Base-by-base conservation (phyloP, 2,329 filamentous ascomycete genomes). In the Periglandula ipomoeae region DNA sequence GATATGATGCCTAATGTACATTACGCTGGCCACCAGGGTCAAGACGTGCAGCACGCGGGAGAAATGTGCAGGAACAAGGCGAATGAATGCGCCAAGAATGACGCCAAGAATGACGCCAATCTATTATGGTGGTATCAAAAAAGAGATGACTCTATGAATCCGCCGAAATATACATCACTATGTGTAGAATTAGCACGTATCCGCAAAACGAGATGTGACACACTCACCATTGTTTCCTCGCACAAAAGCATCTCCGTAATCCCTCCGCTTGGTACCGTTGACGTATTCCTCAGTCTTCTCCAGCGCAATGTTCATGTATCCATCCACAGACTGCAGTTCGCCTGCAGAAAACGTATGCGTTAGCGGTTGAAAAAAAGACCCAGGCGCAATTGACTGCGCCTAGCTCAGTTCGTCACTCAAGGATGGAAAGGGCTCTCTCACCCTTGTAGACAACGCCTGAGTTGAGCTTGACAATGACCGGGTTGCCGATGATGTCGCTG, bases 301-400 rank as follows among this genome's bases (percentile, higher is more conserved):
- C 26, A 98, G 79, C 11, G 93, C 91, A 65, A 98, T 96, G 71
- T 98, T 98, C 93, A 98, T 98, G 71, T 97, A 98, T 46, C 93
- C 93, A 67, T 98, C 93, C 44, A 98, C 91, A 1, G 90, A 95
- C 66, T 97, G 90, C 34, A 97, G 78, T 65, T 96, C 89, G 58
- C 93, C 91, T 96, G 54, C 24, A 42, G 2, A 27, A 20, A 23
- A 22, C 5, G 30, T 11, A n/a, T n/a, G 30, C 9, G 37, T 44
- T 27, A 48, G 45, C 30, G n/a, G n/a, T n/a, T n/a, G n/a, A n/a
- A n/a, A n/a, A 23, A 44, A 38, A 15, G 10, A 23, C n/a, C 15
- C 24, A 17, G n/a, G n/a, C n/a, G n/a, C n/a, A n/a, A n/a, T n/a
- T n/a, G n/a, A n/a, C n/a, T n/a, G n/a, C n/a, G n/a, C n/a, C n/a